Base-by-base conservation (phyloP, 2,329 filamentous ascomycete genomes). In the Rhinocladiella similis region DNA sequence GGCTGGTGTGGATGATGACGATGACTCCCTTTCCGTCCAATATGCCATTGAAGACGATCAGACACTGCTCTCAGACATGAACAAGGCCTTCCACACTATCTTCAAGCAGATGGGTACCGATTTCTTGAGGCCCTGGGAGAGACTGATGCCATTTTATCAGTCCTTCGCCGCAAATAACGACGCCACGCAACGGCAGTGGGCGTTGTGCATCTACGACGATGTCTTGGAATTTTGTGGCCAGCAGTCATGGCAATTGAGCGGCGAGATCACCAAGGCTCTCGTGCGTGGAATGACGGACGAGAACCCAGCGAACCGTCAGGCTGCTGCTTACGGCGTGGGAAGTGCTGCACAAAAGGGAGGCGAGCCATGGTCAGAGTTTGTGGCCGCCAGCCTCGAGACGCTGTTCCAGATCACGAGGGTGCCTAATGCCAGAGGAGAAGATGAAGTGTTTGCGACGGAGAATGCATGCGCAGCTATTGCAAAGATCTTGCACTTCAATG, bases 71-170 rank as follows among this genome's bases (percentile, higher is more conserved):
- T 96, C 92, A 1, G 94, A 99, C 70, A 99, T 99, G 94, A 99
- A 99, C 84, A 99, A 99, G 80, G 93, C 94, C 0, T 99, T 96
- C 83, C 94, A 99, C 75, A 93, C 91, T 59, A 91, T 99, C 64
- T 99, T 99, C 82, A 97, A 97, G 80, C 92, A 96, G 76, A 91
- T 97, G 71, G 90, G 90, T 20, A 81, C 85, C 9, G 78, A 82
- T 10, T 99, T 99, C 80, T 81, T 99, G 52, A 88, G 86, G 4
- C 80, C 90, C 41, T 99, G 93, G 92, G 89, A 96, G 70, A 84
- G 85, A 51, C 81, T 99, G 20, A 85, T 96, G 72, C 78, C 82
- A 10, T 96, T 91, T 54, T 97, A 97, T 72, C 86, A 92, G 66
- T 81, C 81, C 29, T 97, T 97, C 73, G 86, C 96, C 63, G 83